Conservation (phyloP, 164 flowering plant species). For the Stephania cephalantha region DNA sequence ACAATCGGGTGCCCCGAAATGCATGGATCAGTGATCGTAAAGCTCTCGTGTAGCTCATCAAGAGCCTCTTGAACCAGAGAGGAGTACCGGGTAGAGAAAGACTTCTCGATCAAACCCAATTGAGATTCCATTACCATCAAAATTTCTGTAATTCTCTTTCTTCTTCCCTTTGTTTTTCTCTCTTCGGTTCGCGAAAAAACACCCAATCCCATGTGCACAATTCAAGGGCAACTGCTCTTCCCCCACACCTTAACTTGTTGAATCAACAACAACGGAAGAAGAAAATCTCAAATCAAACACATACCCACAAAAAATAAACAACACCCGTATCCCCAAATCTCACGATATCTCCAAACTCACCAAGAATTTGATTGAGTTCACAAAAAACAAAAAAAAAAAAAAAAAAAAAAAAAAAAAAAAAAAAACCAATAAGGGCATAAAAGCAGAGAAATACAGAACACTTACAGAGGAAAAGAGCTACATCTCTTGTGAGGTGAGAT, state of each 20-base stretch:
- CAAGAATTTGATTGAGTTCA: neutral
- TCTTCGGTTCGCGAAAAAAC: slow-evolving; percentile 8
- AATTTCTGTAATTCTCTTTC: neutral
- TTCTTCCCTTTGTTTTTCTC: neutral
- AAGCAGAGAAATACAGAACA: neutral
- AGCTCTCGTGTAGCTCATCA: slow-evolving; percentile 56
- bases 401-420: slow-evolving; percentile 3
- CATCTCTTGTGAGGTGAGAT: neutral
- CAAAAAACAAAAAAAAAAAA: neutral
- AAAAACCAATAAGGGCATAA: neutral
- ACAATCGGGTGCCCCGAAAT: slow-evolving; percentile 87
- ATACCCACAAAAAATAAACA: too few species aligned
- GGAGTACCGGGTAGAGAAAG: slow-evolving; percentile 52
- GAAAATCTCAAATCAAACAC: too few species aligned
- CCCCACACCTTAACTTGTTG: slow-evolving; percentile 16
- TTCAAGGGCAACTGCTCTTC: slow-evolving; percentile 8
- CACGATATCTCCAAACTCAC: neutral
- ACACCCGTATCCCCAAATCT: neutral
- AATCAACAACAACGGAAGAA: neutral
- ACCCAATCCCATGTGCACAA: slow-evolving; percentile 43
- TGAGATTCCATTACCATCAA: slow-evolving; percentile 38
- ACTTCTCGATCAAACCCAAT: slow-evolving; percentile 40
- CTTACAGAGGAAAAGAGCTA: slow-evolving; percentile 5
- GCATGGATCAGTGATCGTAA: slow-evolving; percentile 82
- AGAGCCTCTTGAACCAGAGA: slow-evolving; percentile 51